Base-by-base conservation (phyloP, 441 rosid genomes). In the Pelargonium citronellum region DNA sequence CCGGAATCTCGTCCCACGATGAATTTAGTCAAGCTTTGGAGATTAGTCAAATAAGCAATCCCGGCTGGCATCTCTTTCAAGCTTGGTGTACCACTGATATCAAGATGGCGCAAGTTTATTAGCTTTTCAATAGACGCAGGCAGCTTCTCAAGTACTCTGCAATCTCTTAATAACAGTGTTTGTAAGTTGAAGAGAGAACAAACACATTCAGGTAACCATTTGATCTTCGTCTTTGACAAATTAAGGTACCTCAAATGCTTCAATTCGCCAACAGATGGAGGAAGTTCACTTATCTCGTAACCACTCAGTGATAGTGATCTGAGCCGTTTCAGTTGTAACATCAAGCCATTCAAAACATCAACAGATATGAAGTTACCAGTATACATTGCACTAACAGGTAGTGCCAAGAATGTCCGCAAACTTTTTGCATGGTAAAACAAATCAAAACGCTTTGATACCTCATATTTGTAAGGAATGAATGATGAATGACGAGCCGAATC, bases 191-290 rank as follows among this genome's bases (percentile, higher is more conserved):
- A 43, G 13, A 74, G 55, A 22, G 51, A 47, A 2, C 46, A 67
- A 51, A 1, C 19, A 30, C 17, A 63, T 24, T 63, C 44, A 66
- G 68, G 16, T 71, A 17, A 2, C n/a, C 7, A 30, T 6, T 10
- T 16, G 69, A 39, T 0, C 0, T 7, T 0, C 15, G 30, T 67
- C 2, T 17, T 0, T 3, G 13, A 7, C 53, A 71, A 37, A 20
- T 72, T 41, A 12, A 78, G 78, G n/a, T 64, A 64, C 15, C 71
- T 74, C 37, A 74, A 30, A 47, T 74, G 76, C 39, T 43, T 58
- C 44, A 68, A 65, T 0, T 61, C 51, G 16, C 63, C 49, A 12
- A 78, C 17, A 4, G 12, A 46, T 0, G 3, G 1, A 0, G 69
- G 47, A 68, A 68, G 2, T 9, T 3, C 20, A 17, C 1, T 10